These are phyloP conservation scores for Microdochium bolleyi DNA, from an alignment of 2,329 filamentous ascomycete species.

Conservation along the genomic window DNA sequence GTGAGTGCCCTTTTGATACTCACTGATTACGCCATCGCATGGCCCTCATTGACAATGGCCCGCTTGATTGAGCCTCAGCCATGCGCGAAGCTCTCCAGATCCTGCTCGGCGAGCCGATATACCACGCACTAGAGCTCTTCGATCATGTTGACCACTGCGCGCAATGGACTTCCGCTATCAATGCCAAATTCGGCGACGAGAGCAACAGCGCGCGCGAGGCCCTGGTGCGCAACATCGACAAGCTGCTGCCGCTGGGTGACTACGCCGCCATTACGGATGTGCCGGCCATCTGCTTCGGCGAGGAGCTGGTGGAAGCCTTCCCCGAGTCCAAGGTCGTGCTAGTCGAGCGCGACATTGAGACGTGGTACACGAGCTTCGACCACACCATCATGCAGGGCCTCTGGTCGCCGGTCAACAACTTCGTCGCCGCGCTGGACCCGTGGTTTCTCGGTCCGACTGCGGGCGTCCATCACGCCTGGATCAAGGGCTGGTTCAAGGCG, in stretches of 20 bases:
- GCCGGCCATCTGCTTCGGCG: constrained; percentile 10
- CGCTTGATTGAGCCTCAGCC: not conserved
- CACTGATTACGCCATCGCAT: not conserved
- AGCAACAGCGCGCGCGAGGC: constrained; percentile 4
- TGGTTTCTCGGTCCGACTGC: constrained; percentile 11
- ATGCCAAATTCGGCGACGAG: constrained; percentile 9
- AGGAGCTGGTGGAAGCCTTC: constrained; percentile 10
- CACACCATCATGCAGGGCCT: constrained; percentile 13
- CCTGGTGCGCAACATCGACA: too few relatives aligned
- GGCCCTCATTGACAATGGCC: not conserved
- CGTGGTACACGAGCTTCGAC: constrained; percentile 11
- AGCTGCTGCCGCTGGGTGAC: constrained; percentile 9
- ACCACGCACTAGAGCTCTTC: constrained; percentile 8
- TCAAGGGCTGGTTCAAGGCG: constrained; percentile 5
- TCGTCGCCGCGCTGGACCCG: constrained; percentile 2
- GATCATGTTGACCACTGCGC: constrained; percentile 11
- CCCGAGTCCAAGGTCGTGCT: constrained; percentile 13
- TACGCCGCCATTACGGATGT: constrained; percentile 12
- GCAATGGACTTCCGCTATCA: constrained; percentile 12
- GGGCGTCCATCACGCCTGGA: constrained; percentile 9
- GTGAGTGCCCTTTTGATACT: constrained; percentile 4
- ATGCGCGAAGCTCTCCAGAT: constrained; percentile 9
- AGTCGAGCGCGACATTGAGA: constrained; percentile 12
- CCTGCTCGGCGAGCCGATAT: constrained; percentile 6
- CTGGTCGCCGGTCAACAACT: not conserved